These are phyloP conservation scores for Strobilomyces dryophilus DNA, from an alignment of 768 basidiomycete genomes.

Conservation along the genomic window DNA sequence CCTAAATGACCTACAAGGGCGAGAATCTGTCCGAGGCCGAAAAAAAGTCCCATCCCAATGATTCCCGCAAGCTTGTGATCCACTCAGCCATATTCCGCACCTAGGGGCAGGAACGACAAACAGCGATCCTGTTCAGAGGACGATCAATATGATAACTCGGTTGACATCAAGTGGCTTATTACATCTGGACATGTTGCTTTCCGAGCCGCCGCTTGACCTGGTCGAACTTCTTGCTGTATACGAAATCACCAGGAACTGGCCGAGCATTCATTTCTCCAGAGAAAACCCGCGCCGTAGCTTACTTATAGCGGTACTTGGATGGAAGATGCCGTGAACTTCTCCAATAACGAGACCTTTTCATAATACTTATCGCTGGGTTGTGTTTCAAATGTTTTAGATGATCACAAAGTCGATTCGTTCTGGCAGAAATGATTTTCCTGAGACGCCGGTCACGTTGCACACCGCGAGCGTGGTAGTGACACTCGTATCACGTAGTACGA, in stretches of 20 bases:
- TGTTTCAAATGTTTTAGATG: no score
- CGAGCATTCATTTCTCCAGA: background rate
- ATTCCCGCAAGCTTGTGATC: conserved; percentile 24
- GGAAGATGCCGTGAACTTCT: no score
- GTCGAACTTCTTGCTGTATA: conserved; percentile 12
- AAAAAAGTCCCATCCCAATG: conserved; percentile 30
- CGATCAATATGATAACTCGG: background rate
- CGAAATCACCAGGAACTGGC: conserved; percentile 5
- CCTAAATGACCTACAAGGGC: conserved; percentile 26
- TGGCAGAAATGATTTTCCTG: no score
- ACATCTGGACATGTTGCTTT: conserved; percentile 21
- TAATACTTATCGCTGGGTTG: no score
- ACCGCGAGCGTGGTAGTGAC: no score
- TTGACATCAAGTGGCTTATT: background rate
- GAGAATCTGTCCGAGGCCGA: conserved; percentile 30
- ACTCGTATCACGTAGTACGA: no score
- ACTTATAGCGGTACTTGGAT: no score
- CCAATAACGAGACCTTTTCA: no score
- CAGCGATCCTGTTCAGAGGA: conserved; percentile 15
- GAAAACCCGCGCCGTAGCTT: no score
- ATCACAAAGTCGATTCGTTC: no score
- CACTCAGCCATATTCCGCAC: background rate
- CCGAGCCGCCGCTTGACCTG: conserved; percentile 19
- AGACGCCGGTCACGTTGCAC: no score
- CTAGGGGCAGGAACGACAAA: conserved; percentile 4